Conservation (phyloP, 1,284 basidiomycete species). For the Takashimella tepidaria region DNA sequence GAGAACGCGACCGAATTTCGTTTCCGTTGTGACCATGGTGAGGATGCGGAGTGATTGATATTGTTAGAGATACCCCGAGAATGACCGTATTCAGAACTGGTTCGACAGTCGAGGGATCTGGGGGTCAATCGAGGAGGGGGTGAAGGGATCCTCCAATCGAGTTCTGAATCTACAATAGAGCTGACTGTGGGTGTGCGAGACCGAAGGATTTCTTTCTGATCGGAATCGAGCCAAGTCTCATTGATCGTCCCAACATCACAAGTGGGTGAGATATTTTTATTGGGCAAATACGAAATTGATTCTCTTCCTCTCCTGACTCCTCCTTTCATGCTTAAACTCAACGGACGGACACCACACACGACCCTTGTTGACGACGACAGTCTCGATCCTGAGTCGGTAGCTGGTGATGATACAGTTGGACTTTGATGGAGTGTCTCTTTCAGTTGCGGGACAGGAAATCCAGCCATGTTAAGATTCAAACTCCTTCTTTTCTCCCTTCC, state of each 20-base stretch:
- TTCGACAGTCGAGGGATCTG: not conserved
- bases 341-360: not conserved
- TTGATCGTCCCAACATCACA: not conserved
- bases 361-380: not conserved
- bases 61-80: too few species aligned
- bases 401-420: not conserved
- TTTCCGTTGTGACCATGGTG: not conserved
- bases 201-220: not conserved
- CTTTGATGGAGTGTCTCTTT: not conserved
- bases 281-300: not conserved
- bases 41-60: too few species aligned
- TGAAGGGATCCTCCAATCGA: not conserved
- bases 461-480: not conserved
- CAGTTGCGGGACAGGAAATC: not conserved
- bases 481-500: not conserved
- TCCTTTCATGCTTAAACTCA: not conserved
- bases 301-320: not conserved
- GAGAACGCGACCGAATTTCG: conserved; percentile 5
- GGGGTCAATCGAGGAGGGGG: not conserved
- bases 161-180: not conserved
- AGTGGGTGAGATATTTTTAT: too few species aligned
- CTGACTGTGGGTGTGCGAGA: not conserved
- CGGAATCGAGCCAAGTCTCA: not conserved
- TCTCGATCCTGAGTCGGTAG: not conserved
- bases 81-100: not conserved